Conservation (phyloP, 108 stramenopile genomes). For the Cyclotella cryptica region DNA sequence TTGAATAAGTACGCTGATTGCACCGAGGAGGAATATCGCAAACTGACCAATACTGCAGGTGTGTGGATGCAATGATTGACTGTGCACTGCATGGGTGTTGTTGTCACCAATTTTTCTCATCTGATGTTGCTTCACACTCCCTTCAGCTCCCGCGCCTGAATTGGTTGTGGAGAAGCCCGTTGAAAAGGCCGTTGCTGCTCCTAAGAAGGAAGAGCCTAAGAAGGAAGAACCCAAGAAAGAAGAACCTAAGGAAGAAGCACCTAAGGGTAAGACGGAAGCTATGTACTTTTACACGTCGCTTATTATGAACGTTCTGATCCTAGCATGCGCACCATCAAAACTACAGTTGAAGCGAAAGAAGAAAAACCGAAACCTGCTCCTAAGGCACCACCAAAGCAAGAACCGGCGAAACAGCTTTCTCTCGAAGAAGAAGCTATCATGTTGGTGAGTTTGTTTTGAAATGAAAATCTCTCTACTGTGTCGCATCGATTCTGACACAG, state of each 20-base stretch:
- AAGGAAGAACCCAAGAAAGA: constrained; percentile 9
- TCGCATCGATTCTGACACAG: neutral
- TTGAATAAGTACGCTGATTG: constrained; percentile 73
- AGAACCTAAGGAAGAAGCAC: neutral
- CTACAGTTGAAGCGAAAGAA: neutral
- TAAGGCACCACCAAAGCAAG: constrained; percentile 31
- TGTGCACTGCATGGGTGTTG: neutral
- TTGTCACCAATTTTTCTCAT: neutral
- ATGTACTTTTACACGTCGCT: neutral
- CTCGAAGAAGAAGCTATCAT: constrained; percentile 75
- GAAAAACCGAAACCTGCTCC: constrained; percentile 44
- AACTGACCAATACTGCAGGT: constrained; percentile 46
- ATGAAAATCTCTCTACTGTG: neutral
- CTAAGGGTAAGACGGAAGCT: neutral
- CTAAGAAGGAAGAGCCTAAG: constrained; percentile 34
- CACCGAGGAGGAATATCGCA: constrained; percentile 68
- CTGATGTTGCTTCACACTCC: neutral
- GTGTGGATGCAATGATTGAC: constrained; percentile 2
- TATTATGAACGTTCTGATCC: neutral
- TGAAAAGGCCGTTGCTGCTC: constrained; percentile 13
- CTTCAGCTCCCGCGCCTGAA: constrained; percentile 44
- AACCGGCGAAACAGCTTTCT: constrained; percentile 60
- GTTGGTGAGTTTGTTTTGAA: constrained; percentile 37
- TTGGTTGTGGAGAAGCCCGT: constrained; percentile 30
- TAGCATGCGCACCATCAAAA: neutral